A percentile compares a stretch with the other conserved stretches of the same genome.
Evolutionary conservation across 2,329 filamentous ascomycete genomes (phyloP).

Genomic region (Phaeomoniella chlamydospora): DNA sequence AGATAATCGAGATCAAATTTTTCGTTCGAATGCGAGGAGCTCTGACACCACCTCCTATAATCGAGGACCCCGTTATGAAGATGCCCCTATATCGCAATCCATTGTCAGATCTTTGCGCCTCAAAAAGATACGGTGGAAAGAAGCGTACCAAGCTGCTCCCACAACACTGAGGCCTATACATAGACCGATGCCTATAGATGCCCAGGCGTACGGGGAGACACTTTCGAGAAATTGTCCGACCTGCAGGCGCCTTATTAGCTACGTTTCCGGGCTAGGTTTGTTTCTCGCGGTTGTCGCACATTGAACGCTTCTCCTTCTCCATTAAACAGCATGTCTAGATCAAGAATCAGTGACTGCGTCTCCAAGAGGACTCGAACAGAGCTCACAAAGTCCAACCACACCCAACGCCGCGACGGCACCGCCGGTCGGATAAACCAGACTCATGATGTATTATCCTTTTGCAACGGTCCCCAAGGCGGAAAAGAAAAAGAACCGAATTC

Average conservation of each 20-base stretch:
- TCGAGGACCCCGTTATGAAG: slow-evolving; percentile 95
- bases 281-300: slow-evolving; percentile 49
- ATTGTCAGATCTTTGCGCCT: not conserved
- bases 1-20: slow-evolving; percentile 99
- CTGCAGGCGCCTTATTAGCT: no score
- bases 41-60: slow-evolving; percentile 90
- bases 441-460: slow-evolving; percentile 37
- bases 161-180: slow-evolving; percentile 95
- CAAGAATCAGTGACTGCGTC: slow-evolving; percentile 4
- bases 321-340: slow-evolving; percentile 92
- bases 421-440: slow-evolving; percentile 56
- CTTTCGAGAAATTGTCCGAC: slow-evolving; percentile 89
- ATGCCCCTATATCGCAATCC: slow-evolving; percentile 65
- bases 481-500: no score
- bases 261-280: no score
- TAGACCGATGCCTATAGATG: slow-evolving; percentile 73
- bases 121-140: no score
- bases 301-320: slow-evolving; percentile 94
- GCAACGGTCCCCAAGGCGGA: not conserved
- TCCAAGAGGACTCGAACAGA: slow-evolving; percentile 3
- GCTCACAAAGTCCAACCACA: slow-evolving; percentile 68
- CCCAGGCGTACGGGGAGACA: slow-evolving; percentile 90
- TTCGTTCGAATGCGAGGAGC: slow-evolving; percentile 96
- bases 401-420: slow-evolving; percentile 53
- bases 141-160: slow-evolving; percentile 79